phyloP scores from a whole-genome alignment of 768 basidiomycete species.

The Russula dissimulans region DNA sequence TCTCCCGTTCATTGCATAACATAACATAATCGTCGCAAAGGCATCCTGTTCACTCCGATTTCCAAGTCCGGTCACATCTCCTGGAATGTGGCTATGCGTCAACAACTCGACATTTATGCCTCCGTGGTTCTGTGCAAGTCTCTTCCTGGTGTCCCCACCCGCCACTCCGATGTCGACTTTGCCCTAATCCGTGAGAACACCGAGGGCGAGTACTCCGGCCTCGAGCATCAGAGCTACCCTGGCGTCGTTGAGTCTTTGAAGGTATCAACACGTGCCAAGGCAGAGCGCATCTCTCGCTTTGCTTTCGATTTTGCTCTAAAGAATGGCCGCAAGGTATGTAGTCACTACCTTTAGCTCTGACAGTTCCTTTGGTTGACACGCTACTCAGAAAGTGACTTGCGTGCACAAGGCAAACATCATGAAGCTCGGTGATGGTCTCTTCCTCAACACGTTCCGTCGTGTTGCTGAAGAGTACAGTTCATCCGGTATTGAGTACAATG shows the following conservation, averaged over 20 bases:
- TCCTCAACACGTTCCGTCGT: slow-evolving; percentile 95
- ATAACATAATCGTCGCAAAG: slow-evolving; percentile 32
- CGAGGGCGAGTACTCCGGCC: slow-evolving; percentile 97
- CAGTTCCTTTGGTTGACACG: not conserved
- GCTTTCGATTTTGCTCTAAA: slow-evolving; percentile 99
- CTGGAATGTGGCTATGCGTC: slow-evolving; percentile 99
- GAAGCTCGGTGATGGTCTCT: slow-evolving; percentile 99
- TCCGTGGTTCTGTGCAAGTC: slow-evolving; percentile 98
- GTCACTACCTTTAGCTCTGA: slow-evolving; percentile 7
- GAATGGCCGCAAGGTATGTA: slow-evolving; percentile 89
- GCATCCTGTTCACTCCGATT: slow-evolving; percentile 97
- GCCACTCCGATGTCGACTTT: slow-evolving; percentile 95
- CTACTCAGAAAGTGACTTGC: slow-evolving; percentile 90
- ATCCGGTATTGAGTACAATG: slow-evolving; percentile 84
- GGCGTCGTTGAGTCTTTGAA: slow-evolving; percentile 98
- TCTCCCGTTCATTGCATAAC: not conserved
- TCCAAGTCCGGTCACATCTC: slow-evolving; percentile 95
- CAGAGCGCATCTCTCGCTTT: slow-evolving; percentile 92
- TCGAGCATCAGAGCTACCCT: slow-evolving; percentile 96
- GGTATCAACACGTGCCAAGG: slow-evolving; percentile 90
- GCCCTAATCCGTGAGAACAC: slow-evolving; percentile 99
- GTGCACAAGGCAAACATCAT: slow-evolving; percentile 99
- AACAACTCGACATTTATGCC: slow-evolving; percentile 98
- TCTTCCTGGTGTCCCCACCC: slow-evolving; percentile 89
- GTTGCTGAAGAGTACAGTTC: slow-evolving; percentile 96